Evolutionary conservation across 805 yeast species (phyloP).

Genomic region (Starmerella davenportii): DNA sequence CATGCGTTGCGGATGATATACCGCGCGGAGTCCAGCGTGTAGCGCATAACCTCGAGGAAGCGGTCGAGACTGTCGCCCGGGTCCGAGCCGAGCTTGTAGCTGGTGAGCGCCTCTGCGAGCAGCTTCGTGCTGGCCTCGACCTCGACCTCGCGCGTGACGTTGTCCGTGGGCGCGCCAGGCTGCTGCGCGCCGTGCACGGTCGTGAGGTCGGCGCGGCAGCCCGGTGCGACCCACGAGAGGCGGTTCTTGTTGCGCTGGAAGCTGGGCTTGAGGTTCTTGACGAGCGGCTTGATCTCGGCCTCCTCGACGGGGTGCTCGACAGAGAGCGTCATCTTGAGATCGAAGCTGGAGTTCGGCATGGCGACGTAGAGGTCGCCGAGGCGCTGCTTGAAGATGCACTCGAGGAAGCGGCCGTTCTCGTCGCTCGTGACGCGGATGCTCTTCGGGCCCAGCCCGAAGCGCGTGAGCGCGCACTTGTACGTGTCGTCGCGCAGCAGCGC

Average conservation of each 20-base stretch:
- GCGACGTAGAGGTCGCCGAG: conserved; percentile 54
- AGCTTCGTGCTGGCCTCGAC: conserved; percentile 33
- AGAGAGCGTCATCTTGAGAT: conserved; percentile 56
- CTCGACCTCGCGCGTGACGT: conserved; percentile 29
- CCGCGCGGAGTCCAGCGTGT: conserved; percentile 30
- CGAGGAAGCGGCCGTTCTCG: conserved; percentile 25
- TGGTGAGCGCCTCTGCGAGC: conserved; percentile 27
- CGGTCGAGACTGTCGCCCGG: conserved; percentile 32
- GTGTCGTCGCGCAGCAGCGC: conserved; percentile 11
- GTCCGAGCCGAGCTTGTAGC: conserved; percentile 18
- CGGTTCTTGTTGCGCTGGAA: conserved; percentile 50
- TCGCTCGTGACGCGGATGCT: conserved; percentile 19
- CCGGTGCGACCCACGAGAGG: conserved; percentile 50
- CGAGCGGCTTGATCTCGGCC: conserved; percentile 22
- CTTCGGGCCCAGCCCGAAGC: conserved; percentile 2
- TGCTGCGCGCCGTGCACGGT: conserved; percentile 16
- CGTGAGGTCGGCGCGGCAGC: conserved; percentile 24
- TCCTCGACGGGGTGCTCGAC: conserved; percentile 55
- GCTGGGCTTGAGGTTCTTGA: conserved; percentile 20
- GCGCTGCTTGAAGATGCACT: conserved; percentile 55
- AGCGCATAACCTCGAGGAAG: conserved; percentile 41
- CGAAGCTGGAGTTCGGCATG: conserved; percentile 62
- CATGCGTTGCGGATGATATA: conserved; percentile 8
- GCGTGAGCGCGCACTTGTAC: conserved; percentile 2
- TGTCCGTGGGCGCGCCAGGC: not conserved